Evolutionary conservation across 2,329 filamentous ascomycete species (phyloP).

Genomic region (Aspergillus oerlinghausenensis): DNA sequence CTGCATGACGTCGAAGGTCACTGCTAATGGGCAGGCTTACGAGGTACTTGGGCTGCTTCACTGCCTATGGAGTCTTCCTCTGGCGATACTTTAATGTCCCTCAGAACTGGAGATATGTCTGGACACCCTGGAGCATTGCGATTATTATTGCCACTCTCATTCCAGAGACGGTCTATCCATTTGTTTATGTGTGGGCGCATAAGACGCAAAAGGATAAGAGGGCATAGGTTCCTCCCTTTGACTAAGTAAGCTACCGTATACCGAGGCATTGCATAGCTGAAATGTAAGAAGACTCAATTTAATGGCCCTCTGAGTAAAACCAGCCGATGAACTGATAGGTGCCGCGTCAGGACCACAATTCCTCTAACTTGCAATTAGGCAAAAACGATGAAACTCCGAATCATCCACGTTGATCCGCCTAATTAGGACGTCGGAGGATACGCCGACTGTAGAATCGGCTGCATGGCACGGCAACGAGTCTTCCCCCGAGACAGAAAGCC

Average conservation of each 20-base stretch:
- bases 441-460: too few species aligned
- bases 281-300: neutral
- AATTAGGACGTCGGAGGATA: too few species aligned
- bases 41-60: slow-evolving; percentile 16
- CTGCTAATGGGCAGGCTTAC: slow-evolving; percentile 11
- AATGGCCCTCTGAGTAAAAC: neutral
- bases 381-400: neutral
- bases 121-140: slow-evolving; percentile 14
- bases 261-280: neutral
- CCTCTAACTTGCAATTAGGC: neutral
- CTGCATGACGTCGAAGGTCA: neutral
- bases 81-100: slow-evolving; percentile 19
- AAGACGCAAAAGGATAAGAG: slow-evolving; percentile 7
- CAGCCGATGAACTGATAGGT: neutral
- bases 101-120: slow-evolving; percentile 18
- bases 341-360: neutral
- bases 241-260: neutral
- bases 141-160: slow-evolving; percentile 16
- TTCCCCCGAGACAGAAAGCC: neutral
- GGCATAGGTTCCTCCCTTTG: neutral
- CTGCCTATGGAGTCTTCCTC: slow-evolving; percentile 18
- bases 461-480: neutral
- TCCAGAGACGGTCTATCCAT: slow-evolving; percentile 18
- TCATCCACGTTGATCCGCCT: neutral
- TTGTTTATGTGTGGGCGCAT: slow-evolving; percentile 11